These are phyloP conservation scores for Cyberlindnera bimundalis DNA, from an alignment of 805 yeast genomes.

Conservation along the genomic window DNA sequence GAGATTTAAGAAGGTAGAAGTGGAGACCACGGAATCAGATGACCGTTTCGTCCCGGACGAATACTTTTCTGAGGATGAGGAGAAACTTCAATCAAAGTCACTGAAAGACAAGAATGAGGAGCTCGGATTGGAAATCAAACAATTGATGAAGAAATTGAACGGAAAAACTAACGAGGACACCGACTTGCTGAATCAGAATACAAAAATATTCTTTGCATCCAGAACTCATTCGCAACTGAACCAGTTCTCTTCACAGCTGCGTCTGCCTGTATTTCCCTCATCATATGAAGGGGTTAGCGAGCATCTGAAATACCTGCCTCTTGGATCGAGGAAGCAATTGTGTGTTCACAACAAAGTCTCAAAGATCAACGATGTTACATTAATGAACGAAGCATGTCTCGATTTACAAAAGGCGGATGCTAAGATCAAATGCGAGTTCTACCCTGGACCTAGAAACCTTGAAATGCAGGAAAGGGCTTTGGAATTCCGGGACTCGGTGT, in stretches of 20 bases:
- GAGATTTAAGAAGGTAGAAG: slow-evolving; percentile 23
- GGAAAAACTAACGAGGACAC: slow-evolving; percentile 19
- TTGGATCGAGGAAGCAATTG: slow-evolving; percentile 82
- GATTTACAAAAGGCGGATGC: slow-evolving; percentile 53
- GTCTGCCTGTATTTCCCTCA: slow-evolving; percentile 60
- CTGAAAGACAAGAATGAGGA: slow-evolving; percentile 29
- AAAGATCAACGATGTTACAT: slow-evolving; percentile 42
- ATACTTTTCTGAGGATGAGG: slow-evolving; percentile 31
- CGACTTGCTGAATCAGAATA: slow-evolving; percentile 30
- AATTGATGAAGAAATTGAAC: slow-evolving; percentile 42
- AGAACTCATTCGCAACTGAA: slow-evolving; percentile 87
- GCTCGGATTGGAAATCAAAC: slow-evolving; percentile 45
- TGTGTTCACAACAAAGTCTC: slow-evolving; percentile 70
- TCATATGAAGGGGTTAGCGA: slow-evolving; percentile 47
- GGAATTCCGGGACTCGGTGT: slow-evolving; percentile 46
- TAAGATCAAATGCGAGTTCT: slow-evolving; percentile 38
- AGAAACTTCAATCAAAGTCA: slow-evolving; percentile 9
- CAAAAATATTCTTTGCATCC: slow-evolving; percentile 67
- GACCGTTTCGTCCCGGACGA: slow-evolving; percentile 41
- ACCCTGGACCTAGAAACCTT: slow-evolving; percentile 32
- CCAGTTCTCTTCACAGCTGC: slow-evolving; percentile 75
- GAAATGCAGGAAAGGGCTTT: slow-evolving; percentile 27
- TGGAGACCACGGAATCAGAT: slow-evolving; percentile 32
- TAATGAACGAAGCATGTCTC: slow-evolving; percentile 76
- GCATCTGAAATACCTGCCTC: slow-evolving; percentile 60